These are phyloP conservation scores for Castanea sativa DNA, from an alignment of 306 rosid genomes.

Conservation along the genomic window DNA sequence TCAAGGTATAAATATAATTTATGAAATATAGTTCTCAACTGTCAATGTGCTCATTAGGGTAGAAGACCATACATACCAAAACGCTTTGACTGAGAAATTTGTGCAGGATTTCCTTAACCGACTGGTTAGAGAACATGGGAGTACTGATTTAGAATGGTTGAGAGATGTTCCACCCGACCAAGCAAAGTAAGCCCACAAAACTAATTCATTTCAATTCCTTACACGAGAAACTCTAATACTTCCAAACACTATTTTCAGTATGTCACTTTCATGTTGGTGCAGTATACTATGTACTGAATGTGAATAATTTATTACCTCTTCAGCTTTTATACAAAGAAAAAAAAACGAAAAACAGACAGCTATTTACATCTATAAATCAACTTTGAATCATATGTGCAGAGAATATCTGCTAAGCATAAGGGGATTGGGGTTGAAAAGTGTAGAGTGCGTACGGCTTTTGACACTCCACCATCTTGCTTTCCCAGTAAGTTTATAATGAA, in stretches of 20 bases:
- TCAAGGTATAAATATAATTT: constrained; percentile 52
- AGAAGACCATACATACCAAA: constrained; percentile 16
- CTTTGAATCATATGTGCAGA: constrained; percentile 42
- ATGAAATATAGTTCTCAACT: constrained; percentile 6
- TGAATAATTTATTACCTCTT: not conserved
- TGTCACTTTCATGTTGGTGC: constrained; percentile 11
- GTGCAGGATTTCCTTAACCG: constrained; percentile 86
- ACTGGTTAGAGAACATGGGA: constrained; percentile 79
- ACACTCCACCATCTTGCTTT: constrained; percentile 99
- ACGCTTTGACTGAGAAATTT: constrained; percentile 32
- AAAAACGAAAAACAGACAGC: not conserved
- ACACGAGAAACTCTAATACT: constrained; percentile 16
- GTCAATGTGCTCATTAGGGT: constrained; percentile 11
- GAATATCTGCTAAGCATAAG: constrained; percentile 90
- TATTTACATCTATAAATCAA: constrained; percentile 17
- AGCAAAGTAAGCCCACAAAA: constrained; percentile 71
- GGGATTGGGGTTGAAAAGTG: constrained; percentile 96
- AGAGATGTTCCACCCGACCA: constrained; percentile 97
- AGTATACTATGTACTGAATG: constrained; percentile 9
- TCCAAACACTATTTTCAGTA: constrained; percentile 9
- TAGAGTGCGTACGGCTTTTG: constrained; percentile 97
- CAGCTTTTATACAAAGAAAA: not conserved
- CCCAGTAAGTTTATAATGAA: constrained; percentile 69
- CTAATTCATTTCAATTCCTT: constrained; percentile 22
- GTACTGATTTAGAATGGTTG: constrained; percentile 89